A percentile compares a stretch with the other conserved stretches of the same genome.
These are phyloP conservation scores for Ogataea sp. DNA, from an alignment of 805 yeast species.

Conservation along the genomic window DNA sequence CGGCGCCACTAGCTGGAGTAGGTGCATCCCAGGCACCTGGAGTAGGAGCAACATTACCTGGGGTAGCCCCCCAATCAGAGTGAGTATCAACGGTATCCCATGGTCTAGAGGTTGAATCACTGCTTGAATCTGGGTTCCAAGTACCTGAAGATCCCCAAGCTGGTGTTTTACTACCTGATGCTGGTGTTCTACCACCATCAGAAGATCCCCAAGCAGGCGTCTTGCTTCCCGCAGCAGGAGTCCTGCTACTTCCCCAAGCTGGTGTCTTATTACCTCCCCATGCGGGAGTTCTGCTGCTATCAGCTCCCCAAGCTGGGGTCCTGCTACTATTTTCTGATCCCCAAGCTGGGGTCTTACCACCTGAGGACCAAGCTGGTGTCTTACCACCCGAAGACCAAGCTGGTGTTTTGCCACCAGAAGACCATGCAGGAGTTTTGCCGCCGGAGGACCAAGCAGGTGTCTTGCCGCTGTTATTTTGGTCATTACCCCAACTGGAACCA, in stretches of 20 bases:
- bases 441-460: slow-evolving; percentile 41
- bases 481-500: slow-evolving; percentile 16
- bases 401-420: slow-evolving; percentile 34
- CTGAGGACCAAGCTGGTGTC: slow-evolving; percentile 41
- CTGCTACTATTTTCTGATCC: slow-evolving; percentile 24
- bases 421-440: slow-evolving; percentile 13
- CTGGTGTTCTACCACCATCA: slow-evolving; percentile 32
- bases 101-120: slow-evolving; percentile 30
- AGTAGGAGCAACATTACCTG: slow-evolving; percentile 28
- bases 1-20: slow-evolving; percentile 28
- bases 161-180: slow-evolving; percentile 35
- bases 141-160: slow-evolving; percentile 41
- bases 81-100: slow-evolving; percentile 26
- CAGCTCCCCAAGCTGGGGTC: slow-evolving; percentile 26
- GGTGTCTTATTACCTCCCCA: slow-evolving; percentile 35
- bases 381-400: slow-evolving; percentile 34
- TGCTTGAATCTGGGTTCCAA: slow-evolving; percentile 28
- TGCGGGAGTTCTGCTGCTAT: slow-evolving; percentile 46
- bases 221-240: slow-evolving; percentile 28
- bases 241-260: slow-evolving; percentile 29
- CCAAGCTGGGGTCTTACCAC: slow-evolving; percentile 33
- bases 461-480: slow-evolving; percentile 31
- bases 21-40: slow-evolving; percentile 41
- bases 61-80: slow-evolving; percentile 34
- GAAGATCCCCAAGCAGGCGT: slow-evolving; percentile 47